Evolutionary conservation across 305 asterid species (phyloP).

Genomic region (Fraxinus velutina): DNA sequence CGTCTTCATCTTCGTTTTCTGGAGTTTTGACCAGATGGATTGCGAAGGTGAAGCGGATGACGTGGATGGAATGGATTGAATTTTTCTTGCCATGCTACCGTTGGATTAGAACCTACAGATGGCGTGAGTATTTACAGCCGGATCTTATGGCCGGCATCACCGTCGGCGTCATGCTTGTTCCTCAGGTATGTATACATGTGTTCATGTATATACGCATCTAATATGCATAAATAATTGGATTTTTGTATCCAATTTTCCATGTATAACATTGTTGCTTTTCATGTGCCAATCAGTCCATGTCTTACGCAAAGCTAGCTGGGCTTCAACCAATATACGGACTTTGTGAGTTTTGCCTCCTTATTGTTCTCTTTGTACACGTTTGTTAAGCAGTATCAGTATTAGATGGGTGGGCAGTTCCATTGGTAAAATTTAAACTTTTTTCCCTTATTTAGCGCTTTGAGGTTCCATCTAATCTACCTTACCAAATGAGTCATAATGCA

Average conservation of each 20-base stretch:
- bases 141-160: constrained; percentile 93
- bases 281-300: constrained; percentile 72
- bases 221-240: background rate
- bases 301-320: constrained; percentile 98
- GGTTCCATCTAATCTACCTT: background rate
- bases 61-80: constrained; percentile 74
- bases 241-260: background rate
- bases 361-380: background rate
- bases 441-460: background rate
- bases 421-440: background rate
- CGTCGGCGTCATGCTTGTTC: constrained; percentile 98
- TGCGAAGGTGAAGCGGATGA: constrained; percentile 61
- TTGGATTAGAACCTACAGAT: constrained; percentile 82
- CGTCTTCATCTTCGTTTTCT: constrained; percentile 27
- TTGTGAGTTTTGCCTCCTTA: constrained; percentile 55
- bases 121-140: constrained; percentile 79
- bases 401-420: background rate
- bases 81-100: constrained; percentile 80
- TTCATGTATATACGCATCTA: background rate
- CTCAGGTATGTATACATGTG: constrained; percentile 52
- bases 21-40: constrained; percentile 49
- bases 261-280: constrained; percentile 5
- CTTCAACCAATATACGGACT: constrained; percentile 96
- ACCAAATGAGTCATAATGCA: background rate
- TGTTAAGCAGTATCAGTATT: background rate